Conservation (phyloP, 805 yeast genomes). For the Kazachstania psychrophila region DNA sequence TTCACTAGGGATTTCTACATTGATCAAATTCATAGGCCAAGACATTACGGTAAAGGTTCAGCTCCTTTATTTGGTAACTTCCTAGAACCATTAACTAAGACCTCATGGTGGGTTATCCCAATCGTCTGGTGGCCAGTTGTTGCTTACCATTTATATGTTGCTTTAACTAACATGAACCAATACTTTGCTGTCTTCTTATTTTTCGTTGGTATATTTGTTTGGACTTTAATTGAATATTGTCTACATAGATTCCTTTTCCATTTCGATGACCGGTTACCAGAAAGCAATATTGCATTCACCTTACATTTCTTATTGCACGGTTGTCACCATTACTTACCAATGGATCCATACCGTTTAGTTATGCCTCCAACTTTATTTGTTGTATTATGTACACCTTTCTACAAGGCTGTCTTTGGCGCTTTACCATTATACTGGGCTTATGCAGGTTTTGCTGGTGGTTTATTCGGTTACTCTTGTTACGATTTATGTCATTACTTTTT, state of each 20-base stretch:
- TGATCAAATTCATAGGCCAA: slow-evolving; percentile 94
- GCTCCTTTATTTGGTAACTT: slow-evolving; percentile 94
- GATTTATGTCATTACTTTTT: slow-evolving; percentile 91
- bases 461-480: slow-evolving; percentile 84
- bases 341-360: slow-evolving; percentile 88
- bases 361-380: slow-evolving; percentile 90
- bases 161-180: slow-evolving; percentile 40
- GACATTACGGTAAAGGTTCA: slow-evolving; percentile 95
- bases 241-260: slow-evolving; percentile 92
- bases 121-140: slow-evolving; percentile 79
- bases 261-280: slow-evolving; percentile 78
- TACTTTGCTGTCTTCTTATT: slow-evolving; percentile 48
- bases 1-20: slow-evolving; percentile 85
- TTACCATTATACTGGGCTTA: slow-evolving; percentile 81
- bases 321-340: slow-evolving; percentile 93
- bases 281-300: slow-evolving; percentile 62
- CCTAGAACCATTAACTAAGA: slow-evolving; percentile 80
- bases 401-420: slow-evolving; percentile 61
- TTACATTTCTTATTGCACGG: slow-evolving; percentile 91
- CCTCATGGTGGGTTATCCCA: slow-evolving; percentile 95
- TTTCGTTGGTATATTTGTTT: slow-evolving; percentile 72
- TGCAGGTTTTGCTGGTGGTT: slow-evolving; percentile 92
- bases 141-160: slow-evolving; percentile 49
- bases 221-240: slow-evolving; percentile 87
- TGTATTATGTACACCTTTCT: slow-evolving; percentile 68